A percentile compares a stretch with the other conserved stretches of the same genome.
Evolutionary conservation across 257 asterid species (phyloP).

Genomic region (Gynochthodes officinalis): DNA sequence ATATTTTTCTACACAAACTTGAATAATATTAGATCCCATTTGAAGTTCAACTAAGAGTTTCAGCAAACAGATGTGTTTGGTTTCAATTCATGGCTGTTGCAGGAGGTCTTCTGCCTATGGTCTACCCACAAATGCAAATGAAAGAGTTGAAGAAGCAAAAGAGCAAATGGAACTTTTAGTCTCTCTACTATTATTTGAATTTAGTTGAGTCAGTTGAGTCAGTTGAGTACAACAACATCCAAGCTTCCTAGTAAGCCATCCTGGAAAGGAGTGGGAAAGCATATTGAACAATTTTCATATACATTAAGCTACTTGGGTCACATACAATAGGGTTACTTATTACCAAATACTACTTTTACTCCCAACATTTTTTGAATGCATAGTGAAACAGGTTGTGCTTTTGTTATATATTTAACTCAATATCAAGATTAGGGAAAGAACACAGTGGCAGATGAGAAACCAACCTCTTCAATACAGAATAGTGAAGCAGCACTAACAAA

Average conservation of each 20-base stretch:
- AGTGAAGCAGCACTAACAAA: constrained; percentile 91
- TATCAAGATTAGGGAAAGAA: not conserved
- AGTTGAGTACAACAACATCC: not conserved
- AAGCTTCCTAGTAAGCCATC: not conserved
- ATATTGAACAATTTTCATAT: not conserved
- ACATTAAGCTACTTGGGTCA: not conserved
- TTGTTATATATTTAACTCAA: not conserved
- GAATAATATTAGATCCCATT: not conserved
- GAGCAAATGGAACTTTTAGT: not conserved
- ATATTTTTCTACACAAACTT: not conserved
- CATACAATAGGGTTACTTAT: not conserved
- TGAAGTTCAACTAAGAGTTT: not conserved
- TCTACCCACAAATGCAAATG: not conserved
- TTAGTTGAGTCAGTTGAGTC: too few species aligned
- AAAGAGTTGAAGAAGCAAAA: not conserved
- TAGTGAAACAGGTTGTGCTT: not conserved
- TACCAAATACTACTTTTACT: not conserved
- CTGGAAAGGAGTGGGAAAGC: not conserved
- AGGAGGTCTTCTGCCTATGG: not conserved
- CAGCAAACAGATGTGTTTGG: not conserved
- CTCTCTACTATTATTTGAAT: not conserved
- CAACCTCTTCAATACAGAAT: constrained; percentile 93
- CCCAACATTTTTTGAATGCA: not conserved
- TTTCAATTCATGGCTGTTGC: not conserved
- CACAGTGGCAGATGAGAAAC: not conserved